These are phyloP conservation scores for Saccharomycopsis sp. DNA, from an alignment of 805 yeast species.

Conservation along the genomic window DNA sequence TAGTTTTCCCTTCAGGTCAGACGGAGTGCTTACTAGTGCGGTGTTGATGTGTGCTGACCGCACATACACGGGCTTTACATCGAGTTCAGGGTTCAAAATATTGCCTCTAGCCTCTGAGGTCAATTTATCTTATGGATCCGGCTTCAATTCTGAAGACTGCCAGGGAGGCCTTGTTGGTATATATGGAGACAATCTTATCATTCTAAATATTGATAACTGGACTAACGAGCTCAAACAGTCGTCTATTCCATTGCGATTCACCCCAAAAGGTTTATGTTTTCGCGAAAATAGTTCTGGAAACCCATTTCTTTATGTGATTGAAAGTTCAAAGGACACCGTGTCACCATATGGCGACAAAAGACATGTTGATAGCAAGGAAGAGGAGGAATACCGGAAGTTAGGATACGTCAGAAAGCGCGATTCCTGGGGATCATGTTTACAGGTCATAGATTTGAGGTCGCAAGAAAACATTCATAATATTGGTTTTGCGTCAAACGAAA, in stretches of 20 bases:
- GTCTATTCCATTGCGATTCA: constrained; percentile 39
- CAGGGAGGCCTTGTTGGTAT: constrained; percentile 60
- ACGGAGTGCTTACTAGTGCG: constrained; percentile 25
- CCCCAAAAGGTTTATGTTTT: constrained; percentile 42
- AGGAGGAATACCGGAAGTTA: constrained; percentile 20
- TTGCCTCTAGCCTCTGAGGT: constrained; percentile 14
- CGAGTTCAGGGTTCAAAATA: constrained; percentile 12
- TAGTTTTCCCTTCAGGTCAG: constrained; percentile 31
- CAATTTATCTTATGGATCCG: constrained; percentile 37
- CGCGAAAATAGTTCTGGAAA: constrained; percentile 21
- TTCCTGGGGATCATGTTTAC: constrained; percentile 49
- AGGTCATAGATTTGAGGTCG: constrained; percentile 35
- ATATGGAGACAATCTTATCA: constrained; percentile 42
- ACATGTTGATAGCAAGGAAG: constrained; percentile 6
- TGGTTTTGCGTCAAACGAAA: constrained; percentile 24
- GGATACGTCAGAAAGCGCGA: constrained; percentile 32
- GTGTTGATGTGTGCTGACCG: constrained; percentile 29
- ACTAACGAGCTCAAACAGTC: constrained; percentile 31
- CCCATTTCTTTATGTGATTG: constrained; percentile 34
- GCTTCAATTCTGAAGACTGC: constrained; percentile 59
- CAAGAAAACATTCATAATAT: constrained; percentile 32
- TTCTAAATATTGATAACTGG: constrained; percentile 45
- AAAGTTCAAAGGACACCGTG: constrained; percentile 37
- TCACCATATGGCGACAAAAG: constrained; percentile 14
- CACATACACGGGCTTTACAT: constrained; percentile 24